Percentiles rank a stretch among this genome's conserved stretches.
Conservation (phyloP, 441 rosid genomes). For the Flueggea neowawraea region DNA sequence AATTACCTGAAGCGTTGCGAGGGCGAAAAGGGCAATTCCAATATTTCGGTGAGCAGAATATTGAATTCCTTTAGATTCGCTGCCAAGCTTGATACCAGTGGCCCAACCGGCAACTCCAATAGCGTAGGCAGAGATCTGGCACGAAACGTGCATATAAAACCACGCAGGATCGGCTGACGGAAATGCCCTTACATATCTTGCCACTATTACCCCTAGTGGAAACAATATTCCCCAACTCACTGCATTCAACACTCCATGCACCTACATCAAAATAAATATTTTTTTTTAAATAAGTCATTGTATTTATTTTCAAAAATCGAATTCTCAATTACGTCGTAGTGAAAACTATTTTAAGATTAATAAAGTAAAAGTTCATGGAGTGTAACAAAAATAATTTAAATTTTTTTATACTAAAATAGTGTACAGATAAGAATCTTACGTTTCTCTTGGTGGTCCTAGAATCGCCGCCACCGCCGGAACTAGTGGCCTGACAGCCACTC, state of each 20-base stretch:
- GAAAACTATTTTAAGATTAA: too few species aligned
- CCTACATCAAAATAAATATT: slow-evolving; percentile 13
- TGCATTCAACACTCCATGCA: slow-evolving; percentile 55
- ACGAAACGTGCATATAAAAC: slow-evolving; percentile 46
- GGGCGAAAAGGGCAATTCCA: slow-evolving; percentile 39
- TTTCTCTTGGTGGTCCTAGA: slow-evolving; percentile 41
- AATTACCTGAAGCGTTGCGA: slow-evolving; percentile 55
- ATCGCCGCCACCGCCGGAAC: slow-evolving; percentile 29
- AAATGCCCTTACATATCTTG: slow-evolving; percentile 52
- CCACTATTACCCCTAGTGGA: slow-evolving; percentile 47
- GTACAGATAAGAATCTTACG: slow-evolving; percentile 31
- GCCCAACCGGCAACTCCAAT: slow-evolving; percentile 52
- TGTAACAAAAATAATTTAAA: too few species aligned
- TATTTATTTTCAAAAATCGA: too few species aligned
- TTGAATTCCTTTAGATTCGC: slow-evolving; percentile 31
- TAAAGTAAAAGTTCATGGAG: too few species aligned
- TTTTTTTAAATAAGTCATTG: too few species aligned
- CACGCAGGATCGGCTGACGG: slow-evolving; percentile 44
- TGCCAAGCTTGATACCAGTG: slow-evolving; percentile 41
- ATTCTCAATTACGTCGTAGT: too few species aligned
- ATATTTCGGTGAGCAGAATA: slow-evolving; percentile 33
- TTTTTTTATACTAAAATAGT: neutral
- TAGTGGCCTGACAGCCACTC: slow-evolving; percentile 37
- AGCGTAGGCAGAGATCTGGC: slow-evolving; percentile 43
- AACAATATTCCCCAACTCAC: slow-evolving; percentile 62